A percentile compares a stretch with the other conserved stretches of the same genome.
These are phyloP conservation scores for Pythium aphanidermatum DNA, from an alignment of 352 stramenopile genomes.

Conservation along the genomic window DNA sequence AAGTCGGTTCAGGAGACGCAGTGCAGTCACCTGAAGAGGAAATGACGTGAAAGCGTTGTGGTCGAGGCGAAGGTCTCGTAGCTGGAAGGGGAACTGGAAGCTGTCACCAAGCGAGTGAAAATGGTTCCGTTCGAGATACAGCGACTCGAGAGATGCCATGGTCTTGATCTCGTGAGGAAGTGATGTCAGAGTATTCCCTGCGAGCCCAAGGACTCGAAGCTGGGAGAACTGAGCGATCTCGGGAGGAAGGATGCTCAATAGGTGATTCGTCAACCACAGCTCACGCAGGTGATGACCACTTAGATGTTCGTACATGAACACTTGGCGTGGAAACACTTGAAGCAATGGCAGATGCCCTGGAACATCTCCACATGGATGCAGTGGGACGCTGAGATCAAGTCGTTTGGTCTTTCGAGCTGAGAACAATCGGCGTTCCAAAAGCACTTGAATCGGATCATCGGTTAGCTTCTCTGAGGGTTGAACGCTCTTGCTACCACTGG, in stretches of 20 bases:
- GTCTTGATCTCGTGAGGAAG: conserved; percentile 35
- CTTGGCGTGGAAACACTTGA: conserved; percentile 34
- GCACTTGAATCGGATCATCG: not conserved
- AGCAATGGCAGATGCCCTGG: conserved; percentile 3
- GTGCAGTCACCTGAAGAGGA: conserved; percentile 39
- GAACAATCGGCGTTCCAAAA: conserved; percentile 29
- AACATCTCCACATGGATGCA: not conserved
- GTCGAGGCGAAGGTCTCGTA: conserved; percentile 51
- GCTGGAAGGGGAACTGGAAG: conserved; percentile 27
- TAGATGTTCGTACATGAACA: conserved; percentile 27
- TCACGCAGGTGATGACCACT: conserved; percentile 36
- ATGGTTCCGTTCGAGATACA: conserved; percentile 66
- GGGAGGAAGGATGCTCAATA: conserved; percentile 26
- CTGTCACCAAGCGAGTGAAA: conserved; percentile 31
- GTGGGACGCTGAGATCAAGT: conserved; percentile 36
- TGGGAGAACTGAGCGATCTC: conserved; percentile 39
- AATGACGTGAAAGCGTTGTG: conserved; percentile 42
- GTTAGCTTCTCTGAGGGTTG: not conserved
- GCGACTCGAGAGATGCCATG: conserved; percentile 33
- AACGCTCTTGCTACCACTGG: no score
- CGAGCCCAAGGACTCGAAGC: conserved; percentile 52
- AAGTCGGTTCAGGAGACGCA: conserved; percentile 49
- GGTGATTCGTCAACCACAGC: conserved; percentile 67
- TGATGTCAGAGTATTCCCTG: conserved; percentile 41
- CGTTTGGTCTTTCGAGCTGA: conserved; percentile 17